Percentiles rank a stretch among this genome's conserved stretches.
Evolutionary conservation across 176 grass and related monocot genomes (phyloP).

Genomic region (Oryza brachyantha): DNA sequence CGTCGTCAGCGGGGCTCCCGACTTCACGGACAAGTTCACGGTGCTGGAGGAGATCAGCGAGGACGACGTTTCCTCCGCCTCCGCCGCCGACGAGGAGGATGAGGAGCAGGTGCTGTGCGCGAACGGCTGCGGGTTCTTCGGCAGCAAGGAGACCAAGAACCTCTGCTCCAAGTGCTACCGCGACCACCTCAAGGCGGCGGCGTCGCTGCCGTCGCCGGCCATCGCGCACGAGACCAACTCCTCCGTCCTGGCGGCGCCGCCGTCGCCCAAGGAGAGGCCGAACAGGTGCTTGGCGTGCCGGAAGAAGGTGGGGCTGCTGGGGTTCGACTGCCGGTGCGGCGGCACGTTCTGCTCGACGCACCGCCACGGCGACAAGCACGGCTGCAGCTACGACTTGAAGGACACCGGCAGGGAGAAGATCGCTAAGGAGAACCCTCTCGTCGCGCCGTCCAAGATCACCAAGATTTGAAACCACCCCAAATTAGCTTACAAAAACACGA

Average conservation of each 20-base stretch:
- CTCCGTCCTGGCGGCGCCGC: fast-evolving
- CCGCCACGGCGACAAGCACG: conserved; percentile 42
- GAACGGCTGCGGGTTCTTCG: conserved; percentile 51
- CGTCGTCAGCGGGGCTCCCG: background rate
- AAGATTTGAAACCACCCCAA: conserved; percentile 31
- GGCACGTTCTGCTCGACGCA: conserved; percentile 49
- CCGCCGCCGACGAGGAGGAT: background rate
- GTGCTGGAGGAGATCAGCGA: background rate
- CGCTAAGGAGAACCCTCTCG: conserved; percentile 38
- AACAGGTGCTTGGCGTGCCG: conserved; percentile 40
- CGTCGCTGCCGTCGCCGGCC: background rate
- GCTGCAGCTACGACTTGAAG: conserved; percentile 52
- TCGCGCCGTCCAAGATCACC: conserved; percentile 37
- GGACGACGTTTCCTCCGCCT: background rate
- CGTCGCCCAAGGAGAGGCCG: background rate
- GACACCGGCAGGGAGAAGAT: conserved; percentile 20
- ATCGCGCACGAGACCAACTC: background rate
- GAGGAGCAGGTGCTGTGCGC: background rate
- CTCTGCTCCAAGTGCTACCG: conserved; percentile 52
- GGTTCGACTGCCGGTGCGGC: conserved; percentile 57
- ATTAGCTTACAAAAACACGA: background rate
- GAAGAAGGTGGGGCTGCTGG: conserved; percentile 53
- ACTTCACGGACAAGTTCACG: background rate
- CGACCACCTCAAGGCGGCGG: background rate
- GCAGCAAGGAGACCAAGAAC: conserved; percentile 24